Evolutionary conservation across 1,284 basidiomycete species (phyloP).

Genomic region (Cystobasidium sp.): DNA sequence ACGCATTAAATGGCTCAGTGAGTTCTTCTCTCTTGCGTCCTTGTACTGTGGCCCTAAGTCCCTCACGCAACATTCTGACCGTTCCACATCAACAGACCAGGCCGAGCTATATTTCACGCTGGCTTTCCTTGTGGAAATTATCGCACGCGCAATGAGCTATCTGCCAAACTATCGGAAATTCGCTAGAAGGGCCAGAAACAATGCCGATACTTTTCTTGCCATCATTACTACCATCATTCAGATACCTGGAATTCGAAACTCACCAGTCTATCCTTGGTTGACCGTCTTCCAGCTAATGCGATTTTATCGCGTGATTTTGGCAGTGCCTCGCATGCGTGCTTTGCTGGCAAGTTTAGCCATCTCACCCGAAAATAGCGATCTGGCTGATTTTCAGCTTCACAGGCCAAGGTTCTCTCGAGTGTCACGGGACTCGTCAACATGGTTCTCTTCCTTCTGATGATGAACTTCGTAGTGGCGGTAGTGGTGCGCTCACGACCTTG

Average conservation of each 20-base stretch:
- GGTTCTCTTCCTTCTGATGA: conserved; percentile 86
- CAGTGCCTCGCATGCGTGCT: conserved; percentile 81
- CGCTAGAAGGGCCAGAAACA: conserved; percentile 70
- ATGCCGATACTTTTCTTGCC: conserved; percentile 80
- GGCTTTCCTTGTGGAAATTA: conserved; percentile 86
- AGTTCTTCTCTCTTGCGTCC: neutral
- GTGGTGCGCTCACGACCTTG: conserved; percentile 47
- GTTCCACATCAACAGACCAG: conserved; percentile 55
- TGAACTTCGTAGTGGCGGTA: conserved; percentile 85
- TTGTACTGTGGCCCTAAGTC: conserved; percentile 53
- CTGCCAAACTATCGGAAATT: conserved; percentile 84
- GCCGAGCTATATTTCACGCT: conserved; percentile 78
- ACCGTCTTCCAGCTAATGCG: conserved; percentile 85
- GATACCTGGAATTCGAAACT: conserved; percentile 74
- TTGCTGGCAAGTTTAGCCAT: conserved; percentile 65
- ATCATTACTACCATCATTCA: conserved; percentile 80
- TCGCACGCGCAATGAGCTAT: conserved; percentile 72
- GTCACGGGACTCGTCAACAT: conserved; percentile 91
- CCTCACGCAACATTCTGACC: conserved; percentile 54
- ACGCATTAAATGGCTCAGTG: conserved; percentile 30
- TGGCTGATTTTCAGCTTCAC: conserved; percentile 3
- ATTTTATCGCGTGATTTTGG: conserved; percentile 92
- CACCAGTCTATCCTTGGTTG: conserved; percentile 81
- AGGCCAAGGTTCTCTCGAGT: conserved; percentile 89
- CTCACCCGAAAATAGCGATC: conserved; percentile 44